phyloP scores from a whole-genome alignment of 2,329 filamentous ascomycete genomes.

The Basipetospora chlamydospora region DNA sequence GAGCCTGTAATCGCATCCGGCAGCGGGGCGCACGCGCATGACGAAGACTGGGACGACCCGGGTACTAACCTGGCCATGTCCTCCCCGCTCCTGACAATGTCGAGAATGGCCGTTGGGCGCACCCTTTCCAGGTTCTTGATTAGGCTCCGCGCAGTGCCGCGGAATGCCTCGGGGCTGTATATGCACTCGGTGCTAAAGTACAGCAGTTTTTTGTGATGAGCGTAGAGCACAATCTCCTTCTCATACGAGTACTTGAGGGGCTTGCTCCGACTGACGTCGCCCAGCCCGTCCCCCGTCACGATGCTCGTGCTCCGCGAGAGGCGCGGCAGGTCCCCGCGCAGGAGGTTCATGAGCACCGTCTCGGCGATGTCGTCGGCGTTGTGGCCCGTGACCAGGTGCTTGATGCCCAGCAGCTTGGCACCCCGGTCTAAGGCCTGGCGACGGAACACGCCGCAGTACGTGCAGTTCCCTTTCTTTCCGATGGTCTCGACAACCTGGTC shows the following conservation, averaged over 20 bases:
- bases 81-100: slow-evolving; percentile 88
- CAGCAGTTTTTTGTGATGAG: slow-evolving; percentile 89
- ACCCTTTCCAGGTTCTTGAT: slow-evolving; percentile 95
- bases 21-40: slow-evolving; percentile 2
- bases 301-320: slow-evolving; percentile 83
- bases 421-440: slow-evolving; percentile 88
- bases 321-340: slow-evolving; percentile 78
- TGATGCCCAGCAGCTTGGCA: slow-evolving; percentile 72
- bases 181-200: slow-evolving; percentile 99
- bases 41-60: background rate
- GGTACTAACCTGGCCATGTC: slow-evolving; percentile 80
- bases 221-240: slow-evolving; percentile 97
- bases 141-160: slow-evolving; percentile 76
- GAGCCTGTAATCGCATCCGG: slow-evolving; percentile 1
- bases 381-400: slow-evolving; percentile 91
- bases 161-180: slow-evolving; percentile 92
- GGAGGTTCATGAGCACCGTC: slow-evolving; percentile 92
- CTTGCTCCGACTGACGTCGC: slow-evolving; percentile 88
- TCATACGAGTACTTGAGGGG: slow-evolving; percentile 97
- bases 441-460: slow-evolving; percentile 93
- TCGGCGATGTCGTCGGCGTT: slow-evolving; percentile 97
- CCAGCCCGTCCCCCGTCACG: slow-evolving; percentile 61
- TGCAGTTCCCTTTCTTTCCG: slow-evolving; percentile 97
- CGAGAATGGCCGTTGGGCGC: slow-evolving; percentile 82
- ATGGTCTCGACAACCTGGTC: slow-evolving; percentile 94